These are phyloP conservation scores for Zizania latifolia DNA, from an alignment of 176 grass and related monocot species.

Conservation along the genomic window DNA sequence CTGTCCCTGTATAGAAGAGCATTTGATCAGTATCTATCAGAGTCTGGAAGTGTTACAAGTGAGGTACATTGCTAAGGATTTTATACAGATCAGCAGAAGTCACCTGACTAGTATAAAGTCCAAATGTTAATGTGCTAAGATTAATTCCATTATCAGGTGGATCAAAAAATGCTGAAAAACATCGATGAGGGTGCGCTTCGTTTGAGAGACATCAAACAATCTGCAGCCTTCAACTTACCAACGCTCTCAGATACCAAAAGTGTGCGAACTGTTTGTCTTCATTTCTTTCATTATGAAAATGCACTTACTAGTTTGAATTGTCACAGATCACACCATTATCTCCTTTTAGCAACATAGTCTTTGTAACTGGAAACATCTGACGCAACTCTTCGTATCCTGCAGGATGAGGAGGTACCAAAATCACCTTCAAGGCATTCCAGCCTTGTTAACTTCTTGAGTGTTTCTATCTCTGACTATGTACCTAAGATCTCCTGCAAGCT, in stretches of 20 bases:
- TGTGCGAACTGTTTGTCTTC: constrained; percentile 6
- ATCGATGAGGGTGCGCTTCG: constrained; percentile 36
- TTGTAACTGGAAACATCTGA: constrained; percentile 19
- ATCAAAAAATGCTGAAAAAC: constrained; percentile 34
- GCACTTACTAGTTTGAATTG: neutral
- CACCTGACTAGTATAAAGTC: neutral
- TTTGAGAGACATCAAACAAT: constrained; percentile 43
- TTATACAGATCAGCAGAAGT: neutral
- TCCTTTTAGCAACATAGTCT: neutral
- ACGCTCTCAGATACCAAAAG: constrained; percentile 33
- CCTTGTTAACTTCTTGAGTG: constrained; percentile 74
- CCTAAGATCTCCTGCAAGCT: constrained; percentile 74
- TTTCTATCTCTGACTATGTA: constrained; percentile 53
- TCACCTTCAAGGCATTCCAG: constrained; percentile 46
- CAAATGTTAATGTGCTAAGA: constrained; percentile 2
- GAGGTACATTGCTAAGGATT: constrained; percentile 21
- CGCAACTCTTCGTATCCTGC: neutral
- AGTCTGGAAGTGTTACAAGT: constrained; percentile 34
- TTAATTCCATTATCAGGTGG: constrained; percentile 25
- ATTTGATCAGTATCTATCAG: constrained; percentile 62
- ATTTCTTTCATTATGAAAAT: neutral
- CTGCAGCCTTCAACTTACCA: constrained; percentile 35
- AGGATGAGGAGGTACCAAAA: constrained; percentile 62
- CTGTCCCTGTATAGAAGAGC: constrained; percentile 71
- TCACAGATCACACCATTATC: neutral